Conservation (phyloP, 495 filamentous ascomycete genomes). For the Daldinia caldariorum region DNA sequence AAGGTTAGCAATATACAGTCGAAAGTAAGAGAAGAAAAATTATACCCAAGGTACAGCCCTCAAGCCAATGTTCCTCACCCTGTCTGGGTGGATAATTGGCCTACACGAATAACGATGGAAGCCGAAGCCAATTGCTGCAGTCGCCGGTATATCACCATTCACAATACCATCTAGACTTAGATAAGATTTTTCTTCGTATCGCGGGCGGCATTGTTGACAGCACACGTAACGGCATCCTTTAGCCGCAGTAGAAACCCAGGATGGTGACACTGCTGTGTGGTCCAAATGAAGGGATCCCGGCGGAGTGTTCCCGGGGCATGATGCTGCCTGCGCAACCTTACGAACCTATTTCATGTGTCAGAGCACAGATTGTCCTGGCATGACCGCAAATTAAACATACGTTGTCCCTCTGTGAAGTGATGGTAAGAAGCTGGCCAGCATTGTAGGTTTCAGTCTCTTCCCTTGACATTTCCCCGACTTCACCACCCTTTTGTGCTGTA, state of each 20-base stretch:
- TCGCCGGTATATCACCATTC: constrained; percentile 55
- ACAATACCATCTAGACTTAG: constrained; percentile 61
- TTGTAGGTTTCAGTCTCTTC: constrained; percentile 59
- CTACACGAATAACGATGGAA: constrained; percentile 47
- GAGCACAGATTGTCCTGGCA: neutral
- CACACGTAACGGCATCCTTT: constrained; percentile 61
- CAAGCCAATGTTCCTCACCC: constrained; percentile 51
- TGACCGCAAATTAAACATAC: constrained; percentile 27
- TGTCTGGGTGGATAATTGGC: constrained; percentile 46
- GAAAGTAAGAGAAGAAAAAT: constrained; percentile 1
- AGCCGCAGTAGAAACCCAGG: constrained; percentile 52
- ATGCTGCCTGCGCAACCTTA: constrained; percentile 2
- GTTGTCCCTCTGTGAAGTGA: constrained; percentile 56
- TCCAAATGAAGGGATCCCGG: constrained; percentile 28
- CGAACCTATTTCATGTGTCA: constrained; percentile 23
- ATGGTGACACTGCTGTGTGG: constrained; percentile 35
- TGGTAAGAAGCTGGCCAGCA: constrained; percentile 50
- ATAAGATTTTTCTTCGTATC: constrained; percentile 54
- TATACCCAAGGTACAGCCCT: constrained; percentile 52
- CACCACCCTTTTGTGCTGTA: constrained; percentile 49
- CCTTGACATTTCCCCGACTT: constrained; percentile 63
- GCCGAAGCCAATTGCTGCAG: constrained; percentile 55
- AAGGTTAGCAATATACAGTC: constrained; percentile 18
- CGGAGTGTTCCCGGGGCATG: constrained; percentile 6
- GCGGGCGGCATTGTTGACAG: constrained; percentile 62